phyloP scores from a whole-genome alignment of 2,329 filamentous ascomycete species.

The Calonectria honghensis region DNA sequence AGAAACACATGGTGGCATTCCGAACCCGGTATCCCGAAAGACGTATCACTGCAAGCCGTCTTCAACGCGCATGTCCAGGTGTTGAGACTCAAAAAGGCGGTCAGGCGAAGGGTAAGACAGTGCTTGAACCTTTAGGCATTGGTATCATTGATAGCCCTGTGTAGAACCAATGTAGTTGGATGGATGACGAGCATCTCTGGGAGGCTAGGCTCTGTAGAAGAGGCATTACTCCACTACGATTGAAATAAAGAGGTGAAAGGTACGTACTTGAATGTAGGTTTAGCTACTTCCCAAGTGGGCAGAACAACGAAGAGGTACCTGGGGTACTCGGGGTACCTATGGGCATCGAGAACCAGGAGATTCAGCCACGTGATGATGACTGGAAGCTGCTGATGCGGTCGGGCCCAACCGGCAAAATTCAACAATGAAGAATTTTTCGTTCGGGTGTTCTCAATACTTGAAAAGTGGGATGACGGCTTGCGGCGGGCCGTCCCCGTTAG shows the following conservation, averaged over 20 bases:
- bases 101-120: constrained; percentile 27
- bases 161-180: background rate
- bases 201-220: background rate
- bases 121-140: background rate
- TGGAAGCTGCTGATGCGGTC: constrained; percentile 26
- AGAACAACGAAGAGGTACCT: background rate
- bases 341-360: constrained; percentile 45
- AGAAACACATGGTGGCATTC: constrained; percentile 37
- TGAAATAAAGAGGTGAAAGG: background rate
- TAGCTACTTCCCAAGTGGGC: background rate
- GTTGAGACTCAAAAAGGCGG: constrained; percentile 34
- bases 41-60: constrained; percentile 35
- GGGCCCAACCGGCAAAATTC: constrained; percentile 18
- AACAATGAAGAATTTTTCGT: background rate
- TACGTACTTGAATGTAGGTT: background rate
- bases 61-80: constrained; percentile 20
- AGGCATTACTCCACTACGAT: background rate
- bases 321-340: background rate
- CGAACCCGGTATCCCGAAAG: constrained; percentile 37
- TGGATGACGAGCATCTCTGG: background rate
- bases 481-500: constrained; percentile 27
- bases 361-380: constrained; percentile 41
- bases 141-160: background rate
- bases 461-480: constrained; percentile 12
- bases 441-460: background rate